A percentile compares a stretch with the other conserved stretches of the same genome.
Evolutionary conservation across 768 basidiomycete species (phyloP).

Genomic region (Melanogaster broomeanus): DNA sequence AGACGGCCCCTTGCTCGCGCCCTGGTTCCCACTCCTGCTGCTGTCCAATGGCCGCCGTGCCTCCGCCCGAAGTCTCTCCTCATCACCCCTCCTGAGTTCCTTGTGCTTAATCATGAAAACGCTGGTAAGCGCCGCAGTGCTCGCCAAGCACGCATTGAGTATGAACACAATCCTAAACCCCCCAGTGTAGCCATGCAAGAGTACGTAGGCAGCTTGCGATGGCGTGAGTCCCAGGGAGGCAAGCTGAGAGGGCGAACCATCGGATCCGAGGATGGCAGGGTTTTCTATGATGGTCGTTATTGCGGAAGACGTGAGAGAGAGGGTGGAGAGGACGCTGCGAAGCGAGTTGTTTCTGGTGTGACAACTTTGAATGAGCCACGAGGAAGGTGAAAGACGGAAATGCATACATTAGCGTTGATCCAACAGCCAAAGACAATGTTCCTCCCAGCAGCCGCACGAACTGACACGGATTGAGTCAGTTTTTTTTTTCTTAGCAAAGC

Average conservation of each 20-base stretch:
- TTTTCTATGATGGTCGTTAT: conserved; percentile 48
- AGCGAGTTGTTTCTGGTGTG: conserved; percentile 48
- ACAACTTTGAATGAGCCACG: neutral
- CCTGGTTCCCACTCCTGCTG: too few species aligned
- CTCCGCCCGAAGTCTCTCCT: too few species aligned
- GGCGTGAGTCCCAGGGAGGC: too few species aligned
- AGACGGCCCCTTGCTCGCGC: too few species aligned
- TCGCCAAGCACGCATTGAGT: too few species aligned
- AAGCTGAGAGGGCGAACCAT: too few species aligned
- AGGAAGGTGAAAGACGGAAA: conserved; percentile 6
- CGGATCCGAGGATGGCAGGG: too few species aligned
- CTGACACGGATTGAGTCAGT: conserved; percentile 29
- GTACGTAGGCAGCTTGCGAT: too few species aligned
- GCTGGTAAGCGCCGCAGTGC: too few species aligned
- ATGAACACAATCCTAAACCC: conserved; percentile 64
- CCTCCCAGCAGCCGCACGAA: conserved; percentile 73
- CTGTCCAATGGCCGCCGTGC: conserved; percentile 30
- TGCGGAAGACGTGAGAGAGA: conserved; percentile 37
- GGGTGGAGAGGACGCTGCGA: conserved; percentile 39
- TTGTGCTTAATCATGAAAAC: too few species aligned
- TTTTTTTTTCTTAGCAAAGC: too few species aligned
- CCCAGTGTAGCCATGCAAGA: conserved; percentile 51
- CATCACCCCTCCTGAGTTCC: too few species aligned
- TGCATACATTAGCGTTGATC: conserved; percentile 57
- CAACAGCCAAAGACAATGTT: conserved; percentile 64